Conservation (phyloP, 305 asterid genomes). For the Fraxinus greggii region DNA sequence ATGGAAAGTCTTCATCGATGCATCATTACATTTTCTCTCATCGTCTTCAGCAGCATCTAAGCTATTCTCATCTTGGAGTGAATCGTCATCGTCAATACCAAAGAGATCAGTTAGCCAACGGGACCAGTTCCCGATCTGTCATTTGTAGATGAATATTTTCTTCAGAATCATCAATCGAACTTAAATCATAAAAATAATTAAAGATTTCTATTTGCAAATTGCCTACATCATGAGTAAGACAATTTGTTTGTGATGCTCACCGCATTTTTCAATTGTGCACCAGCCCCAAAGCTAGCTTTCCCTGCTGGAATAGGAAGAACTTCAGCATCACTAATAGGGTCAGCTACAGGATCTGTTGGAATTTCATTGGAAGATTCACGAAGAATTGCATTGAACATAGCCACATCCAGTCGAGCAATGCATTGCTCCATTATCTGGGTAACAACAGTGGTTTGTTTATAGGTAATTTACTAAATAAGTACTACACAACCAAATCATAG, state of each 20-base stretch:
- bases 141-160: background rate
- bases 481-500: background rate
- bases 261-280: conserved; percentile 84
- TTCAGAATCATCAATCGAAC: background rate
- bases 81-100: conserved; percentile 53
- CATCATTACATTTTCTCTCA: conserved; percentile 34
- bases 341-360: conserved; percentile 91
- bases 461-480: conserved; percentile 19
- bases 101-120: conserved; percentile 77
- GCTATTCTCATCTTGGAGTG: conserved; percentile 33
- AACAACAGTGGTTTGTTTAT: conserved; percentile 10
- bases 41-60: conserved; percentile 34
- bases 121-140: conserved; percentile 84
- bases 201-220: background rate
- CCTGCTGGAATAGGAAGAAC: conserved; percentile 88
- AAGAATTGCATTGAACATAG: conserved; percentile 91
- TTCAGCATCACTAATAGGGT: conserved; percentile 72
- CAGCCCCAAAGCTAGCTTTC: conserved; percentile 86
- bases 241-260: conserved; percentile 40
- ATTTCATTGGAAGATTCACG: conserved; percentile 81
- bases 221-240: background rate
- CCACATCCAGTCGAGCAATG: conserved; percentile 77
- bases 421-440: conserved; percentile 88
- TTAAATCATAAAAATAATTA: background rate
- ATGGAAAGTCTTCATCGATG: conserved; percentile 57